A percentile compares a stretch with the other conserved stretches of the same genome.
Conservation (phyloP, 2,329 filamentous ascomycete genomes). For the Zymoseptoria pseudotritici region DNA sequence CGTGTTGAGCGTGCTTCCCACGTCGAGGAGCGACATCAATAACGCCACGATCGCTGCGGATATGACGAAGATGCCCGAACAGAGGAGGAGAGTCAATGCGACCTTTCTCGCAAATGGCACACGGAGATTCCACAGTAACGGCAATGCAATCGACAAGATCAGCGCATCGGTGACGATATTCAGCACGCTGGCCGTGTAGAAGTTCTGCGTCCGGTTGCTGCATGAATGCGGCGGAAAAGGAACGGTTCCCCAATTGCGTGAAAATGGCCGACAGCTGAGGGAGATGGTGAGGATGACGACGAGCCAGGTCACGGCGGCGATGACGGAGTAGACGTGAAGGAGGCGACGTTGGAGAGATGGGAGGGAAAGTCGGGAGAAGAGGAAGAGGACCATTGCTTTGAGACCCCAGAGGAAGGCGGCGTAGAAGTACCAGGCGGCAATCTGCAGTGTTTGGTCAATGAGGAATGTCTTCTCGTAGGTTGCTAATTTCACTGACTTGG, state of each 20-base stretch:
- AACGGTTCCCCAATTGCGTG: constrained; percentile 25
- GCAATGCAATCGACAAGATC: constrained; percentile 30
- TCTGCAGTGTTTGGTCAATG: constrained; percentile 14
- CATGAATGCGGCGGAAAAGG: constrained; percentile 25
- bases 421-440: constrained; percentile 30
- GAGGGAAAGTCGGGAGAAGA: constrained; percentile 29
- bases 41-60: constrained; percentile 30
- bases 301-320: constrained; percentile 25
- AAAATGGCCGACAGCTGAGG: constrained; percentile 24
- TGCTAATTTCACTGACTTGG: constrained; percentile 24
- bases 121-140: constrained; percentile 29
- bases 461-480: constrained; percentile 6
- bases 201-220: constrained; percentile 24
- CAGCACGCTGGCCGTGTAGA: constrained; percentile 25
- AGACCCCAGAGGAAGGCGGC: constrained; percentile 16
- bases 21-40: constrained; percentile 25
- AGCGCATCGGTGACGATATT: constrained; percentile 30
- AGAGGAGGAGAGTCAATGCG: constrained; percentile 28
- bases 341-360: constrained; percentile 26
- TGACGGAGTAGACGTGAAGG: constrained; percentile 26
- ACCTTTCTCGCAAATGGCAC: constrained; percentile 28
- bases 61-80: constrained; percentile 32
- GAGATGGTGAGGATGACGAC: constrained; percentile 29
- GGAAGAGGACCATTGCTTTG: constrained; percentile 24
- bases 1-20: constrained; percentile 28